Evolutionary conservation across 2,329 filamentous ascomycete species (phyloP).

Genomic region (Diaporthe citriasiana): DNA sequence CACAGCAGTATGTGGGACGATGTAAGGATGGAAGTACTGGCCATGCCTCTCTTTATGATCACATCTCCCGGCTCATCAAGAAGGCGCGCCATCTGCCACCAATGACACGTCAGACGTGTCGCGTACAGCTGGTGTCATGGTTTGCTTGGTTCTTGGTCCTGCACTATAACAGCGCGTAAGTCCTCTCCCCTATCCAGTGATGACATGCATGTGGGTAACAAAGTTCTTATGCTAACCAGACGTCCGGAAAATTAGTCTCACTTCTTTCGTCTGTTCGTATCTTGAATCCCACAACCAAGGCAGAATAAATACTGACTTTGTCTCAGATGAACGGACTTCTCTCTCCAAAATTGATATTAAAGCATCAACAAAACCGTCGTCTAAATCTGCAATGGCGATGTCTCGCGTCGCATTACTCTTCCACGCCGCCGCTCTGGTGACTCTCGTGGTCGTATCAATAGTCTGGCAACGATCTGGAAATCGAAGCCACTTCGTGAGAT

Average conservation of each 20-base stretch:
- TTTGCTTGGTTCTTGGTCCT: constrained; percentile 28
- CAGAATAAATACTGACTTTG: background rate
- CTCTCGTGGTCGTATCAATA: background rate
- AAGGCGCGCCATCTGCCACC: constrained; percentile 18
- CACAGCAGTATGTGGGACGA: background rate
- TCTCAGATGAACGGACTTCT: background rate
- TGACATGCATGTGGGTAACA: too few relatives aligned
- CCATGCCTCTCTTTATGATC: background rate
- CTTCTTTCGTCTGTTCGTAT: constrained; percentile 15
- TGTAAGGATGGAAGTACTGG: background rate
- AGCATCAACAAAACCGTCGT: background rate
- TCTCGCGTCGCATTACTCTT: constrained; percentile 21
- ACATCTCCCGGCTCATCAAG: background rate
- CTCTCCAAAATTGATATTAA: background rate
- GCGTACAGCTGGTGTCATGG: constrained; percentile 25
- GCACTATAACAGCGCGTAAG: constrained; percentile 24
- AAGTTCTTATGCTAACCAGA: constrained; percentile 1
- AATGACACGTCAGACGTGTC: constrained; percentile 12
- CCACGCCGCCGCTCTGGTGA: background rate
- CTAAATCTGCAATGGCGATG: background rate
- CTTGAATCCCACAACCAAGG: too few relatives aligned
- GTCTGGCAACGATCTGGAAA: background rate
- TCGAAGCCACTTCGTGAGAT: background rate
- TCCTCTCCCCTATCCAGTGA: background rate
- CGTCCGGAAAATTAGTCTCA: background rate